Conservation (phyloP, 495 filamentous ascomycete genomes). For the Penicillium arizonense region DNA sequence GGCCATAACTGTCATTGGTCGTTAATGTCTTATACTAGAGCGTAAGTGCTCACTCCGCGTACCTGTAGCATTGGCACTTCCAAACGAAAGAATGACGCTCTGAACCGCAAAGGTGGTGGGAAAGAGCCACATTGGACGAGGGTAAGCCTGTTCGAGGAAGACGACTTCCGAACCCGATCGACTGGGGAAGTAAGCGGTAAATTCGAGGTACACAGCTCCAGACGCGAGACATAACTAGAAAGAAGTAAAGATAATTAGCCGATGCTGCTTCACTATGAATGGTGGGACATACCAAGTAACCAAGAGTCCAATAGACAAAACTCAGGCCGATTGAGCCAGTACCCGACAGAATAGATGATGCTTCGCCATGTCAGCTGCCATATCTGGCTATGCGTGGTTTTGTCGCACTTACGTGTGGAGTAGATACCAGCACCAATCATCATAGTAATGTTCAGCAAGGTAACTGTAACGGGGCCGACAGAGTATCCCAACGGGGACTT, state of each 20-base stretch:
- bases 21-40: not conserved
- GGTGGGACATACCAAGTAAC: conserved; percentile 32
- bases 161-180: conserved; percentile 55
- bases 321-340: conserved; percentile 53
- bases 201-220: conserved; percentile 50
- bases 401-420: conserved; percentile 35
- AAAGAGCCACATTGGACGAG: conserved; percentile 51
- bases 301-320: conserved; percentile 52
- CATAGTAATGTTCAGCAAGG: conserved; percentile 54
- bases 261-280: not conserved
- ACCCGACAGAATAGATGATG: conserved; percentile 42
- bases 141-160: conserved; percentile 56
- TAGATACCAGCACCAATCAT: conserved; percentile 60
- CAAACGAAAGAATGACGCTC: conserved; percentile 28
- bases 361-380: conserved; percentile 21
- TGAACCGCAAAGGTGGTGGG: conserved; percentile 51
- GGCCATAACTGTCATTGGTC: conserved; percentile 39
- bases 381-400: not conserved
- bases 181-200: conserved; percentile 52
- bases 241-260: not conserved
- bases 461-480: conserved; percentile 49
- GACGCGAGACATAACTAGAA: conserved; percentile 50
- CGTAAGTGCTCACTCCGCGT: not conserved
- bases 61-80: conserved; percentile 5
- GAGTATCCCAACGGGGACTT: conserved; percentile 52